These are phyloP conservation scores for Boletus edulis DNA, from an alignment of 768 basidiomycete genomes.

Conservation along the genomic window DNA sequence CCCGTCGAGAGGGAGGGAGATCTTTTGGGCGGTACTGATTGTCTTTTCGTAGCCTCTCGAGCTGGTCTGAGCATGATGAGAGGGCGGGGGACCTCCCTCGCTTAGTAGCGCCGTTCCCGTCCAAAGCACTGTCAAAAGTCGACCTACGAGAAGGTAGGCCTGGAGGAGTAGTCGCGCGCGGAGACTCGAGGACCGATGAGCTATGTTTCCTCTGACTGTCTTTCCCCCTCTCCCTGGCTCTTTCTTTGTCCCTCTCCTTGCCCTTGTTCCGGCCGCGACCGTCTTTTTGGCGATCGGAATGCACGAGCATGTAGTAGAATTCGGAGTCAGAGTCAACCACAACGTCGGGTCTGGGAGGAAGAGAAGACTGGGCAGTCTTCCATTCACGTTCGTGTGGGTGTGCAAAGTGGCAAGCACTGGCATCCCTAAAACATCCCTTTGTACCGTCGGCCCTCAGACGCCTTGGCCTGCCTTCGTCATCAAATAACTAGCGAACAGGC, in stretches of 20 bases:
- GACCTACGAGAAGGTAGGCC: slow-evolving; percentile 15
- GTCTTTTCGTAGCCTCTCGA: slow-evolving; percentile 23
- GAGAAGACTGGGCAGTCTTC: slow-evolving; percentile 27
- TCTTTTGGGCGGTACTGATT: not conserved
- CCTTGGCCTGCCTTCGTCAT: slow-evolving; percentile 28
- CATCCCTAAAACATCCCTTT: slow-evolving; percentile 22
- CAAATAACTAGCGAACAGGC: slow-evolving; percentile 20
- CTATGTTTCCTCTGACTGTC: slow-evolving; percentile 10
- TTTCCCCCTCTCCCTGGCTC: not conserved
- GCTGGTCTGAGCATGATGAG: slow-evolving; percentile 27
- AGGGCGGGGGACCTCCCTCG: slow-evolving; percentile 23
- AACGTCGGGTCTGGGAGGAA: slow-evolving; percentile 19
- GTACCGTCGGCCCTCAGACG: slow-evolving; percentile 14
- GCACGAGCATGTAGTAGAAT: slow-evolving; percentile 20
- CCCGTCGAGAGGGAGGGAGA: slow-evolving; percentile 4
- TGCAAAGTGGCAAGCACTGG: slow-evolving; percentile 25
- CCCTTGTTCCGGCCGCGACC: slow-evolving; percentile 5
- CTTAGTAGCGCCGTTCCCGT: slow-evolving; percentile 5
- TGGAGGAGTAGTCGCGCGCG: slow-evolving; percentile 9
- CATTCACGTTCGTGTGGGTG: slow-evolving; percentile 35
- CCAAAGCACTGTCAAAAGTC: slow-evolving; percentile 8
- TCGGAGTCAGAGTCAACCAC: slow-evolving; percentile 23
- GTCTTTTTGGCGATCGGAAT: slow-evolving; percentile 8
- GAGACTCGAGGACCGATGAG: slow-evolving; percentile 5
- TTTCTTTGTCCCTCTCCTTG: not conserved